A percentile compares a stretch with the other conserved stretches of the same genome.
Evolutionary conservation across 208 protist species (phyloP).

Genomic region (Wallacemonas sp.): DNA sequence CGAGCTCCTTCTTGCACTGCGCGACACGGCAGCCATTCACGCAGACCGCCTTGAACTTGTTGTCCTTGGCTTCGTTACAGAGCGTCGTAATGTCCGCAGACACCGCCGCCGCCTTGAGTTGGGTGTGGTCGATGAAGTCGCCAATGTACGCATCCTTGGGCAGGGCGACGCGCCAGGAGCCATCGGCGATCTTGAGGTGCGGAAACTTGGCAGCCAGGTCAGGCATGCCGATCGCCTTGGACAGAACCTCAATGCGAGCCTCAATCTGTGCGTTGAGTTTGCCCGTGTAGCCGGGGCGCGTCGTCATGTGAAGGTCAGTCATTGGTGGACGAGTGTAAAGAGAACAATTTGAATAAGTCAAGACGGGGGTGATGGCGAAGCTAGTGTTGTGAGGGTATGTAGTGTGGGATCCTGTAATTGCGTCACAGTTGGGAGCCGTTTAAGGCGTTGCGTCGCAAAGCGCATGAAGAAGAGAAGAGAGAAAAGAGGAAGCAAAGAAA

Average conservation of each 20-base stretch:
- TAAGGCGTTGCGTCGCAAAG: no score
- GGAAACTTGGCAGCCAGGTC: constrained; percentile 56
- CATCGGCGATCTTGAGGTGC: constrained; percentile 50
- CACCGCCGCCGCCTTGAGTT: constrained; percentile 75
- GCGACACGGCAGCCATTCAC: constrained; percentile 89
- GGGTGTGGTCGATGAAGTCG: constrained; percentile 88
- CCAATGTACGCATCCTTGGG: constrained; percentile 13
- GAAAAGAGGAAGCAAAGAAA: no score
- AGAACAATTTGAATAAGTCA: no score
- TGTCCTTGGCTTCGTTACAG: constrained; percentile 81
- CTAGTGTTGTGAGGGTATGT: no score
- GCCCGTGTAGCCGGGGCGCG: constrained; percentile 61
- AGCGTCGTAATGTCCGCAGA: constrained; percentile 64
- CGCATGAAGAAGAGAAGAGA: no score
- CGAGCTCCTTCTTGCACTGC: constrained; percentile 41
- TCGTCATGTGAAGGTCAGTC: constrained; percentile 43
- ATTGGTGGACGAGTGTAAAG: constrained; percentile 13
- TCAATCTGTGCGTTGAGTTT: constrained; percentile 61
- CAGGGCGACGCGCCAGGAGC: constrained; percentile 46
- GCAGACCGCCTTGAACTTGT: constrained; percentile 92
- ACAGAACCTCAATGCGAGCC: constrained; percentile 48
- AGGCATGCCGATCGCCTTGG: constrained; percentile 33
- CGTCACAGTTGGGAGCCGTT: no score
- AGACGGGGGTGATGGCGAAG: no score
- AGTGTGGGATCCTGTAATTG: no score